These are phyloP conservation scores for Pseudocohnilembus persalinus DNA, from an alignment of 169 alveolate genomes.

Conservation along the genomic window DNA sequence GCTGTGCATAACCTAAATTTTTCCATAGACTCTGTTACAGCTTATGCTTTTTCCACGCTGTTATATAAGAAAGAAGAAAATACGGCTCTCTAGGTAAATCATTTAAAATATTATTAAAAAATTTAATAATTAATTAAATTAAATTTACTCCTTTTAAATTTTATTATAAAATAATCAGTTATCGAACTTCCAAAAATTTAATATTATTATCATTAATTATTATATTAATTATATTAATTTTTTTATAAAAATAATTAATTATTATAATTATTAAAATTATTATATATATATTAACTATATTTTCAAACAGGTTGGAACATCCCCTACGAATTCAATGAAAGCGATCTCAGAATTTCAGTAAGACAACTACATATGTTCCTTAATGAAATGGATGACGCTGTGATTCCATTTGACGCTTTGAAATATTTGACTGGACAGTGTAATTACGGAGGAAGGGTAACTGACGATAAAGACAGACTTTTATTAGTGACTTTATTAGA, in stretches of 20 bases:
- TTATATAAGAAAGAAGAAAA: constrained; percentile 77
- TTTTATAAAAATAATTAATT: no score
- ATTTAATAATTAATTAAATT: no score
- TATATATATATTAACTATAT: neutral
- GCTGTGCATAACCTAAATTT: constrained; percentile 58
- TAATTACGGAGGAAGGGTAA: constrained; percentile 92
- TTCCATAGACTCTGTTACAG: constrained; percentile 68
- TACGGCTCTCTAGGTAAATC: constrained; percentile 65
- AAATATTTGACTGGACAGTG: constrained; percentile 86
- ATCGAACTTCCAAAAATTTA: no score
- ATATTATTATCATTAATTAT: no score
- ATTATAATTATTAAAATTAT: constrained; percentile 49
- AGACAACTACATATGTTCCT: constrained; percentile 78
- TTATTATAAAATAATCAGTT: no score
- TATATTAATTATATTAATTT: no score
- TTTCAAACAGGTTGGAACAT: constrained; percentile 89
- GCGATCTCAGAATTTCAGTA: constrained; percentile 82
- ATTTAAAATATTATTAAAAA: no score
- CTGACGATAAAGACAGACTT: constrained; percentile 88
- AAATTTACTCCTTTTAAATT: no score
- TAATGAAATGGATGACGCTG: constrained; percentile 62
- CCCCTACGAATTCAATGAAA: constrained; percentile 90
- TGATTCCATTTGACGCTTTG: constrained; percentile 85
- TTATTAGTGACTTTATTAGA: constrained; percentile 76
- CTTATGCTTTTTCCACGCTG: constrained; percentile 81